Evolutionary conservation across 257 asterid genomes (phyloP).

Genomic region (Solanum corneliomulleri): DNA sequence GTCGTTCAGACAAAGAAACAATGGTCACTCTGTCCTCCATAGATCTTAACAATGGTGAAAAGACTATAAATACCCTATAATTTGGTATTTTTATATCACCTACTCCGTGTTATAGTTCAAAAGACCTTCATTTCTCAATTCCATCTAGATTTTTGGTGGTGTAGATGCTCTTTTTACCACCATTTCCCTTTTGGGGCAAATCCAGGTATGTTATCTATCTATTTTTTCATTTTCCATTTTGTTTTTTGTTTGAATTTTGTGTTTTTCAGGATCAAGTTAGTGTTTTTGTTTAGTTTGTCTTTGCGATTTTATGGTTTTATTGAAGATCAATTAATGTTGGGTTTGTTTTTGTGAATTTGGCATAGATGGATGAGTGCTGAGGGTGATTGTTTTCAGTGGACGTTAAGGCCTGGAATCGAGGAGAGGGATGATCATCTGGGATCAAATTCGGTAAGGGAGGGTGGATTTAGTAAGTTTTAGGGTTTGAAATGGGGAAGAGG

Average conservation of each 20-base stretch:
- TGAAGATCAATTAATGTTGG: background rate
- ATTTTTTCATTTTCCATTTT: too few relatives aligned
- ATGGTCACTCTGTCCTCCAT: background rate
- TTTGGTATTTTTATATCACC: background rate
- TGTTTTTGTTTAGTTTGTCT: constrained; percentile 1
- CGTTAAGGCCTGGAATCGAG: constrained; percentile 31
- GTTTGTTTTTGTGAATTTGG: background rate
- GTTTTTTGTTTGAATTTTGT: background rate
- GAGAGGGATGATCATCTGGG: constrained; percentile 9
- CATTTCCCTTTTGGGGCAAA: background rate
- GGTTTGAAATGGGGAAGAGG: background rate
- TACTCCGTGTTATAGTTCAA: background rate
- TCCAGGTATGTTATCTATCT: background rate
- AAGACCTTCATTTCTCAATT: background rate
- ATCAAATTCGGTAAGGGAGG: constrained; percentile 8
- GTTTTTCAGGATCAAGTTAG: background rate
- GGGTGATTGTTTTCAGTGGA: background rate
- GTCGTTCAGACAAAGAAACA: constrained; percentile 1
- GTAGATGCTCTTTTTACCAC: background rate
- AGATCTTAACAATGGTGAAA: background rate
- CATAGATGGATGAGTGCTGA: background rate
- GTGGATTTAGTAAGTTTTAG: constrained; percentile 1
- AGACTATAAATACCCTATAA: background rate
- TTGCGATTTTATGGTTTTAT: constrained; percentile 7
- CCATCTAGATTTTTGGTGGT: background rate